Evolutionary conservation across 139 green algal species (phyloP), one percentile per base, ranked within the genome.

Genomic region (Axilococcus clingmanii): DNA sequence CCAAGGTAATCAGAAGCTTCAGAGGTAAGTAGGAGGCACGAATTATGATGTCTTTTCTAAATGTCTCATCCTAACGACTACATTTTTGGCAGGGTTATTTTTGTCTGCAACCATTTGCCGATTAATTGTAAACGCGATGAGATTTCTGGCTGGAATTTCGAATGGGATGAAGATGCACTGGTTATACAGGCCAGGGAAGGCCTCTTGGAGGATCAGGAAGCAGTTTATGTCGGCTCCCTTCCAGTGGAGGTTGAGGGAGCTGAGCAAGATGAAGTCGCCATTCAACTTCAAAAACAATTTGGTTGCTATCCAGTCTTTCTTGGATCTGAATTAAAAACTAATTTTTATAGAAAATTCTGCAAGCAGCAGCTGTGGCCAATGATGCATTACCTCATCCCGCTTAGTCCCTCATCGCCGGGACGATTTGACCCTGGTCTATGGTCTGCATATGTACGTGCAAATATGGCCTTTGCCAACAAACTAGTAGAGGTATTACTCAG

Each of bases 341-440:
- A 80, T 35, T 94, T 83, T 64, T 97, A 97, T 79, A 90, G 88
- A 57, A 83, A 83, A 2, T 97, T 93, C 49, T 99, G 92, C 77
- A 99, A 99, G 73, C 89, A 96, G 76, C 85, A 93, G 57, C 72
- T 99, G 59, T 99, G 92, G 92, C 91, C 87, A 16, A 67, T 97
- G 52, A 87, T 99, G 60, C 92, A 99, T 71, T 99, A 98, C 76
- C 72, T 94, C 33, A 76, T 97, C 33, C 92, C 92, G 3, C 66
- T 96, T 22, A 77, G 69, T 2, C 86, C 88, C 17, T 60, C 38
- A 33, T 76, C 65, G 58, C 51, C 71, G 9, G 71, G 76, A 2
- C 67, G 88, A 2, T 97, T 97, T 63, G 76, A 96, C 54, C 61
- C 66, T 7, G 80, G 83, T 43, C 66, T 94, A 8, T 97, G 90